Conservation (phyloP, 2,329 filamentous ascomycete genomes). For the Boeremia exigua region DNA sequence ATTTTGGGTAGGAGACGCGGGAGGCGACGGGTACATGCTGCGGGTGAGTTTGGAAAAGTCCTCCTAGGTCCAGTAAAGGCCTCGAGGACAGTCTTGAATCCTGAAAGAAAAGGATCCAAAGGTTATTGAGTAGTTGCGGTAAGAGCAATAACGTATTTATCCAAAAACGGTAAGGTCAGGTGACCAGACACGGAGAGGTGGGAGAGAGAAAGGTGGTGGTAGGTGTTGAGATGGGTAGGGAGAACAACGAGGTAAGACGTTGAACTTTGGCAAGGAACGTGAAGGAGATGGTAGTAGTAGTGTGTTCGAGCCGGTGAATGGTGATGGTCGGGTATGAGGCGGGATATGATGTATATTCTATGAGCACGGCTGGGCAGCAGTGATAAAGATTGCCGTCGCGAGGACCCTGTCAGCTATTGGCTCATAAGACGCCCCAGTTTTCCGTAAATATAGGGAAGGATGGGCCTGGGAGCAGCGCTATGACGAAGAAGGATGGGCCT, state of each 20-base stretch:
- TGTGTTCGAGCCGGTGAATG: conserved; percentile 20
- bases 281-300: conserved; percentile 32
- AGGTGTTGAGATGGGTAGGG: conserved; percentile 17
- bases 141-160: conserved; percentile 16
- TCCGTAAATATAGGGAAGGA: conserved; percentile 49
- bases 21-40: conserved; percentile 59
- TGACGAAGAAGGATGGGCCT: conserved; percentile 46
- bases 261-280: conserved; percentile 23
- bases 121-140: conserved; percentile 12
- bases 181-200: conserved; percentile 23
- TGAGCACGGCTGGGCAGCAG: conserved; percentile 45
- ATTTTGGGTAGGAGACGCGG: conserved; percentile 55
- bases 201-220: conserved; percentile 13
- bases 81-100: conserved; percentile 45
- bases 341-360: conserved; percentile 48
- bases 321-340: conserved; percentile 35
- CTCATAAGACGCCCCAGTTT: conserved; percentile 33
- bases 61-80: conserved; percentile 51
- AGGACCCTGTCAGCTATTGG: conserved; percentile 36
- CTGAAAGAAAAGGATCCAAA: conserved; percentile 21
- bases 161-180: conserved; percentile 28
- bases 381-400: conserved; percentile 37
- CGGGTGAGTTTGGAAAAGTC: conserved; percentile 31
- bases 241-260: conserved; percentile 22
- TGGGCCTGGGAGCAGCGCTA: conserved; percentile 41